Evolutionary conservation across 163 green algal species (phyloP).

Genomic region (Chlorella variabilis): DNA sequence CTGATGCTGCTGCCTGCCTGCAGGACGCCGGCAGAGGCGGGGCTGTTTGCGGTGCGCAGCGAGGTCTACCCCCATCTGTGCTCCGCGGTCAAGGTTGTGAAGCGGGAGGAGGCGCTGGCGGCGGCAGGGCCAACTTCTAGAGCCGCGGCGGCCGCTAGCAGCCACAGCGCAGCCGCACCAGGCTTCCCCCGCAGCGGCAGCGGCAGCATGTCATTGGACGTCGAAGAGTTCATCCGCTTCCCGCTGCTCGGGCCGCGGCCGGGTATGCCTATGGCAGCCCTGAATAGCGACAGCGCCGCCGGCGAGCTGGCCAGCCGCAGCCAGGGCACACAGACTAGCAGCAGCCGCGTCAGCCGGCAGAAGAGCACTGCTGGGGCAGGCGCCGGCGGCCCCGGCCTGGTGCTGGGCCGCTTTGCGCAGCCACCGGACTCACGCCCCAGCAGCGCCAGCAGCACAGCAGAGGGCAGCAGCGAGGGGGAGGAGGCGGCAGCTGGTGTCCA

Average conservation of each 20-base stretch:
- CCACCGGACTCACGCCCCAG: not conserved
- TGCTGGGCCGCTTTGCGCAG: constrained; percentile 1
- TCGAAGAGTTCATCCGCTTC: constrained; percentile 24
- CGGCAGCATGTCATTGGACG: not conserved
- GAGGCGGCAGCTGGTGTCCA: not conserved
- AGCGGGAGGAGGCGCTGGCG: too few species aligned
- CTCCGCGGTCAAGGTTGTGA: not conserved
- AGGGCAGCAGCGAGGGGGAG: not conserved
- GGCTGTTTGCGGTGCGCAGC: constrained; percentile 17
- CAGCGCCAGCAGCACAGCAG: not conserved
- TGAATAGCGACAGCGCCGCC: not conserved
- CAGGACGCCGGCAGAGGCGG: constrained; percentile 2
- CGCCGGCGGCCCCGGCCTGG: not conserved
- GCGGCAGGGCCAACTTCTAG: too few species aligned
- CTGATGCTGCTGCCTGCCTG: constrained; percentile 2
- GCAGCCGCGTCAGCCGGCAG: not conserved
- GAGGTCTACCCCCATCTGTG: constrained; percentile 15
- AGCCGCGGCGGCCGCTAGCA: not conserved
- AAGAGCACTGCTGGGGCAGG: not conserved
- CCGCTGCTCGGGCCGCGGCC: not conserved
- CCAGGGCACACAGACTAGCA: constrained; percentile 7
- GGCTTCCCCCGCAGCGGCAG: not conserved
- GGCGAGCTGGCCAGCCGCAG: not conserved
- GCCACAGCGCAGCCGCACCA: not conserved
- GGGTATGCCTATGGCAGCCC: not conserved